Evolutionary conservation across 2,329 filamentous ascomycete genomes (phyloP).

Genomic region (Aspergillus neoniger): DNA sequence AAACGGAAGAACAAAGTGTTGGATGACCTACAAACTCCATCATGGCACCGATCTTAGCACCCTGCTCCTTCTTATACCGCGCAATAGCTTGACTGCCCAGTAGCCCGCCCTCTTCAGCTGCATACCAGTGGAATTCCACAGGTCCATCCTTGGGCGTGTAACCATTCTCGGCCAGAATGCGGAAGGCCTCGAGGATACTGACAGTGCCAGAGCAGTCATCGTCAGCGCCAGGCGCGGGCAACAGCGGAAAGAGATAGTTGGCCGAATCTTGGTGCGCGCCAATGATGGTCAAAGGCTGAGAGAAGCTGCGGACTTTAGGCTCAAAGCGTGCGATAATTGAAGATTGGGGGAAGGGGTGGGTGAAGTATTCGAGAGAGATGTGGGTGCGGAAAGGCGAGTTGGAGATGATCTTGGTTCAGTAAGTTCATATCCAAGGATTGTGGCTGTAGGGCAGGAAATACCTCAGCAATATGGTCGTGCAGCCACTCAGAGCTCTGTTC

Average conservation of each 20-base stretch:
- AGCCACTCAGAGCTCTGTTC: slow-evolving; percentile 7
- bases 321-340: slow-evolving; percentile 7
- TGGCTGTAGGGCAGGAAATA: neutral
- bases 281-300: neutral
- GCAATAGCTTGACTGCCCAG: slow-evolving; percentile 5
- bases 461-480: neutral
- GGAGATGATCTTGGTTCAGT: neutral
- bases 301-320: slow-evolving; percentile 8
- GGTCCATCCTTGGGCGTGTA: slow-evolving; percentile 2
- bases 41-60: slow-evolving; percentile 3
- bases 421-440: neutral
- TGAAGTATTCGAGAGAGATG: slow-evolving; percentile 10
- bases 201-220: slow-evolving; percentile 7
- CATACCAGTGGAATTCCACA: slow-evolving; percentile 8
- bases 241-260: slow-evolving; percentile 6
- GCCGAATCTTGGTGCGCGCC: slow-evolving; percentile 7
- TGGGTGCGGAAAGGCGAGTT: slow-evolving; percentile 5
- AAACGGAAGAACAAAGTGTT: neutral
- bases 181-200: slow-evolving; percentile 7
- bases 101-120: slow-evolving; percentile 3
- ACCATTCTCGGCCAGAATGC: neutral
- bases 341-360: slow-evolving; percentile 3
- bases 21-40: slow-evolving; percentile 2
- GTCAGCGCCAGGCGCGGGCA: slow-evolving; percentile 3
- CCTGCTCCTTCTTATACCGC: slow-evolving; percentile 5